Conservation (phyloP, 768 basidiomycete genomes). For the Russula foetens region DNA sequence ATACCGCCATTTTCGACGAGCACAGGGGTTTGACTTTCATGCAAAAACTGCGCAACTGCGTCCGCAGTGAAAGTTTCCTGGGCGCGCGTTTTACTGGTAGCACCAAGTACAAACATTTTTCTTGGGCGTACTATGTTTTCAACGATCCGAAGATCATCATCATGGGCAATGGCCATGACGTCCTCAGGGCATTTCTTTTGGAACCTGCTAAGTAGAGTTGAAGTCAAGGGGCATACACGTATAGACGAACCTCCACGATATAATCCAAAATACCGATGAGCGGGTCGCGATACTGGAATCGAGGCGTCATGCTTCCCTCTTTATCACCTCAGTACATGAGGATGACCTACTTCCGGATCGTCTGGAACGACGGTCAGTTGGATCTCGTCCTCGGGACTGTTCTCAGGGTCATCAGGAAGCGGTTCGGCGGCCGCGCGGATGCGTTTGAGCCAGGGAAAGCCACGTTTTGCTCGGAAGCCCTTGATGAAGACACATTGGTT, state of each 20-base stretch:
- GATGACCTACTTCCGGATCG: not conserved
- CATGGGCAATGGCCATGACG: slow-evolving; percentile 4
- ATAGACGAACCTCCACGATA: not conserved
- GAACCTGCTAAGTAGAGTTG: not conserved
- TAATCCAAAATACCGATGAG: too few relatives aligned
- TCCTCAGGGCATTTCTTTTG: not conserved
- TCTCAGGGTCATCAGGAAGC: not conserved
- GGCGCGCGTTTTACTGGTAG: too few relatives aligned
- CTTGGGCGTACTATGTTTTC: slow-evolving; percentile 2
- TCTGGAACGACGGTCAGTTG: not conserved
- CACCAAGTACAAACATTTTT: too few relatives aligned
- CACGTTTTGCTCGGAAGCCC: slow-evolving; percentile 5
- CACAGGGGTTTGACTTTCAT: not conserved
- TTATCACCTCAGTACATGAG: too few relatives aligned
- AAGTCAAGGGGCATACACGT: not conserved
- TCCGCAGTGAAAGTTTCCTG: slow-evolving; percentile 4
- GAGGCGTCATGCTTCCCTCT: too few relatives aligned
- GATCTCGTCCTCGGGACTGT: not conserved
- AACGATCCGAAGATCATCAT: slow-evolving; percentile 2
- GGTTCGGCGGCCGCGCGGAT: not conserved
- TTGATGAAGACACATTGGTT: too few relatives aligned
- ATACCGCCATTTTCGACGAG: slow-evolving; percentile 3
- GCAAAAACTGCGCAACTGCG: not conserved
- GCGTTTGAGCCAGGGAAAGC: too few relatives aligned
- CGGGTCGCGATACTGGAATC: too few relatives aligned